These are phyloP conservation scores for Fagus crenata DNA, from an alignment of 306 rosid species.

Conservation along the genomic window DNA sequence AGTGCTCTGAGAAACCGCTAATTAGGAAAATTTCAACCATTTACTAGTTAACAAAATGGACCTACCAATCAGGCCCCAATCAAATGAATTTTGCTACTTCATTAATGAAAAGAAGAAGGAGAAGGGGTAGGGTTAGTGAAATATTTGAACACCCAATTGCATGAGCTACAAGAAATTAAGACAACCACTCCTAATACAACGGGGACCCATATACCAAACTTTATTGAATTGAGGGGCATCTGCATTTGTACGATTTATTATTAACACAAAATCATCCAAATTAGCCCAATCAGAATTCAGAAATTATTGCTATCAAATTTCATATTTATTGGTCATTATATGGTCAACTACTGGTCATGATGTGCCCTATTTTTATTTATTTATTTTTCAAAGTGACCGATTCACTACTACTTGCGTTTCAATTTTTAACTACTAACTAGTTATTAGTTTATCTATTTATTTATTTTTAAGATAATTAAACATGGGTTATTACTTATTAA, in stretches of 20 bases:
- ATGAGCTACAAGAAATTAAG: background rate
- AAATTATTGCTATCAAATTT: background rate
- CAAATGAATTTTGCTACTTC: background rate
- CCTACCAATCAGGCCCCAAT: background rate
- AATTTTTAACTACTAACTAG: background rate
- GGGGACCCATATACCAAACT: conserved; percentile 19
- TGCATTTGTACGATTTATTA: conserved; percentile 10
- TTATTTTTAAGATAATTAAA: background rate
- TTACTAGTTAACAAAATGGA: background rate
- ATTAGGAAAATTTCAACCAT: background rate
- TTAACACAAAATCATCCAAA: background rate
- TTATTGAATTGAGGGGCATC: conserved; percentile 3
- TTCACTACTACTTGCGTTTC: too few relatives aligned
- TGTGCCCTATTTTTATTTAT: background rate
- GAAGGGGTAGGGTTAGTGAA: background rate
- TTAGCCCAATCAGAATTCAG: background rate
- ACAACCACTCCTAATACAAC: background rate
- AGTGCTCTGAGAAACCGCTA: background rate
- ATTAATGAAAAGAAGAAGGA: background rate
- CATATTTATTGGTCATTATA: conserved; percentile 6
- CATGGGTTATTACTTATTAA: background rate
- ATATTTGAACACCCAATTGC: background rate
- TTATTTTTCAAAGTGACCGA: background rate
- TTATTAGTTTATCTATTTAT: background rate
- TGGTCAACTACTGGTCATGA: conserved; percentile 12